Evolutionary conservation across 352 stramenopile species (phyloP), one percentile per base, ranked within the genome.

Genomic region (Phytophthora palmivora): DNA sequence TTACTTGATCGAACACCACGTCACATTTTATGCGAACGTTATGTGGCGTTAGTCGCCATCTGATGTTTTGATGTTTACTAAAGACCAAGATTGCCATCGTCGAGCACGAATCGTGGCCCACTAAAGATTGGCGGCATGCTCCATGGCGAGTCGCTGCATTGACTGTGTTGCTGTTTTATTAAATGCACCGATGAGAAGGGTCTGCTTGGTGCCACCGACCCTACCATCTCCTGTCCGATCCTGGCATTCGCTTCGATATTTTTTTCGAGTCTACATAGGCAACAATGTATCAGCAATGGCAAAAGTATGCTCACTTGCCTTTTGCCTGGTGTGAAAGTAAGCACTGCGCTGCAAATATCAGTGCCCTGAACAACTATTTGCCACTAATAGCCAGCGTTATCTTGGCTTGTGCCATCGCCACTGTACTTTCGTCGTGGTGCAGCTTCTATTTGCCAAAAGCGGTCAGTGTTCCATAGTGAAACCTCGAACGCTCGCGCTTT

Each of bases 241-340:
- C 22, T 34, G 10, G 11, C 12, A 0, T 3, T 6, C 7, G 42
- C 48, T 68, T 70, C 61, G 61, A 70, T 64, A 59, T 62, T 65
- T 70, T 45, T 70, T 70, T 66, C 38, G 61, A 48, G 54, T 58
- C 55, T 44, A 43, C 38, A 30, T 24, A 30, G 32, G 30, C 7
- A 32, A 32, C 7, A 51, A 53, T 49, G 60, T 64, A 64, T 69
- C 53, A 16, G 38, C 53, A 69, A 69, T 69, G 37, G 15, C 36
- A 26, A 28, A 49, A 33, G 58, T 61, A 26, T 57, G 6, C 6
- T 57, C 44, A 51, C 47, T 66, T 43, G 47, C 7, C 21, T 38
- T 56, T 18, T 12, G 10, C 3, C 30, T 34, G 30, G 3, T 2
- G 7, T 34, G 2, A 34, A 34, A 9, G 26, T 8, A 34, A 34